Conservation (phyloP, 1,139 yeast species). For the Zygoascus hellenicus region DNA sequence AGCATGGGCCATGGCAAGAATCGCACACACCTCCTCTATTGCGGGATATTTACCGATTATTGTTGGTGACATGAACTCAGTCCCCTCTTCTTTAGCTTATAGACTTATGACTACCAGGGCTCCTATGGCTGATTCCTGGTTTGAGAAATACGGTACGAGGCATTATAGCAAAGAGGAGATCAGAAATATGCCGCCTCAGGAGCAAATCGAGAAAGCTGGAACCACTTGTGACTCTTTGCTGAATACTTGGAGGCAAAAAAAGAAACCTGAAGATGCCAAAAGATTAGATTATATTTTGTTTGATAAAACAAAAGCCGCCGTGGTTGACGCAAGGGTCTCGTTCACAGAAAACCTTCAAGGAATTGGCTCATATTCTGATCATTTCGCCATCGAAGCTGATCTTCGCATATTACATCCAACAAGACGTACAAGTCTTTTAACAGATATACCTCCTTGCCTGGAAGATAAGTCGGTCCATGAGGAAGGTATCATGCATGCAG, state of each 20-base stretch:
- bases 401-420: slow-evolving; percentile 10
- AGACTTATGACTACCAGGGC: slow-evolving; percentile 66
- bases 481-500: slow-evolving; percentile 8
- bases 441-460: slow-evolving; percentile 7
- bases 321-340: slow-evolving; percentile 57
- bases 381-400: slow-evolving; percentile 77
- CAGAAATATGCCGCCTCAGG: slow-evolving; percentile 38
- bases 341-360: slow-evolving; percentile 58
- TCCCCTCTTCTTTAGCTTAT: slow-evolving; percentile 82
- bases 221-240: slow-evolving; percentile 83
- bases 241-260: slow-evolving; percentile 79
- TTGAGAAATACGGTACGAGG: slow-evolving; percentile 47
- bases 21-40: slow-evolving; percentile 54
- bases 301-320: slow-evolving; percentile 49
- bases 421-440: slow-evolving; percentile 2
- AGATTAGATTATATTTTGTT: slow-evolving; percentile 85
- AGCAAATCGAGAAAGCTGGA: slow-evolving; percentile 66
- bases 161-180: slow-evolving; percentile 33
- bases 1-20: slow-evolving; percentile 87
- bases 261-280: slow-evolving; percentile 65
- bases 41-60: slow-evolving; percentile 83
- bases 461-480: slow-evolving; percentile 5
- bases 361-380: slow-evolving; percentile 78
- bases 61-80: slow-evolving; percentile 89
- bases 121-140: slow-evolving; percentile 79